These are phyloP conservation scores for Phytophthora hybrid DNA, from an alignment of 352 stramenopile species.

Conservation along the genomic window DNA sequence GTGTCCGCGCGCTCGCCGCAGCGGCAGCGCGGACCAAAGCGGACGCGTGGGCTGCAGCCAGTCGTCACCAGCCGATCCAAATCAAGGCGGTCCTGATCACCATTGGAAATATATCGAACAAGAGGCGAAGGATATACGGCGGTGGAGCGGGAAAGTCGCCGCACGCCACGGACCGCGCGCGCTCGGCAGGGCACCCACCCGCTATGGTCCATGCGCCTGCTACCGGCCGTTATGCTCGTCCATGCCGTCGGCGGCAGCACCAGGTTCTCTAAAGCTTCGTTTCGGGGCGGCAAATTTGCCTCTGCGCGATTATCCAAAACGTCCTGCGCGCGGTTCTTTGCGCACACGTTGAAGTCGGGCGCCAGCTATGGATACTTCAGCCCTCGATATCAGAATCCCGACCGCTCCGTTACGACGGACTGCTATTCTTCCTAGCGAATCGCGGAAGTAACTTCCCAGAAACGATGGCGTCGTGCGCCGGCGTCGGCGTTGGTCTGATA, in stretches of 20 bases:
- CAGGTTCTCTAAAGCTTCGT: not conserved
- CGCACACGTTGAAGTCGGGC: slow-evolving; percentile 24
- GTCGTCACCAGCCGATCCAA: not conserved
- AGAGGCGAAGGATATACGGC: slow-evolving; percentile 11
- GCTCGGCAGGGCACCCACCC: not conserved
- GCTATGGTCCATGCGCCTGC: not conserved
- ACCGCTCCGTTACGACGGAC: slow-evolving; percentile 16
- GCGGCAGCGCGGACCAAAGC: no score
- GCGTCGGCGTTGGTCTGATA: no score
- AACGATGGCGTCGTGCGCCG: slow-evolving; percentile 3
- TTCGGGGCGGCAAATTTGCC: slow-evolving; percentile 6
- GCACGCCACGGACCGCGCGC: not conserved
- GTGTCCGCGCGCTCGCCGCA: not conserved
- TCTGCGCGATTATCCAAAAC: slow-evolving; percentile 10
- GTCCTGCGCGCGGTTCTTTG: slow-evolving; percentile 14
- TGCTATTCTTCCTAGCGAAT: slow-evolving; percentile 36
- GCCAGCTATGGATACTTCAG: slow-evolving; percentile 22
- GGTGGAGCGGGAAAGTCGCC: slow-evolving; percentile 7
- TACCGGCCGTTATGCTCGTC: slow-evolving; percentile 25
- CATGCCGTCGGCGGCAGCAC: not conserved
- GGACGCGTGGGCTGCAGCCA: not conserved
- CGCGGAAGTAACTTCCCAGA: slow-evolving; percentile 29
- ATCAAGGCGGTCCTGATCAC: slow-evolving; percentile 2
- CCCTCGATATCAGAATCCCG: slow-evolving; percentile 7
- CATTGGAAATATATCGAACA: slow-evolving; percentile 39